Evolutionary conservation across 2,329 filamentous ascomycete genomes (phyloP).

Genomic region (Paracoccidioides lutzii): DNA sequence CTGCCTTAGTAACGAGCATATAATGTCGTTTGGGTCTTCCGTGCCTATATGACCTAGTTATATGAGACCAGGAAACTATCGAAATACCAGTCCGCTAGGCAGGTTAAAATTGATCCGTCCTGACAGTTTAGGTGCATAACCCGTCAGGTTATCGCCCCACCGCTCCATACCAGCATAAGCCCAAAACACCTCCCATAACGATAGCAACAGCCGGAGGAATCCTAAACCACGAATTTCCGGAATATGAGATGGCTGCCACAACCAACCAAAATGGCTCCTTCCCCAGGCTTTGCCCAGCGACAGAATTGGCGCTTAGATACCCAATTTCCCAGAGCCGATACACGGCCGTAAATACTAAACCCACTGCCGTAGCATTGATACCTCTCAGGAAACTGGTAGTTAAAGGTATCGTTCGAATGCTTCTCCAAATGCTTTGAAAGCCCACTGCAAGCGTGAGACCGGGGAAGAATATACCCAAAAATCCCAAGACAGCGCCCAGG

Average conservation of each 20-base stretch:
- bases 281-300: conserved; percentile 40
- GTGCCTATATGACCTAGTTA: too few species aligned
- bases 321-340: conserved; percentile 52
- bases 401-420: conserved; percentile 33
- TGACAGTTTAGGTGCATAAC: background rate
- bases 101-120: background rate
- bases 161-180: conserved; percentile 36
- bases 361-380: conserved; percentile 48
- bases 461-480: conserved; percentile 31
- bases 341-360: conserved; percentile 51
- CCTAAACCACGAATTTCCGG: conserved; percentile 37
- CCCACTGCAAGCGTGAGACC: conserved; percentile 24
- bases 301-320: conserved; percentile 39
- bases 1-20: too few species aligned
- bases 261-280: conserved; percentile 53
- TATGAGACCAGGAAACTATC: background rate
- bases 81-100: background rate
- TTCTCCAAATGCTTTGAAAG: conserved; percentile 42
- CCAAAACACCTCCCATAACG: conserved; percentile 35
- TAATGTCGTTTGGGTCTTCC: too few species aligned
- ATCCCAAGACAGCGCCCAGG: conserved; percentile 40
- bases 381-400: conserved; percentile 42
- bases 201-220: conserved; percentile 34
- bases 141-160: conserved; percentile 16
- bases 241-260: conserved; percentile 40